Base-by-base conservation (phyloP, 208 protist species). In the Acanthamoeba castellanii region DNA sequence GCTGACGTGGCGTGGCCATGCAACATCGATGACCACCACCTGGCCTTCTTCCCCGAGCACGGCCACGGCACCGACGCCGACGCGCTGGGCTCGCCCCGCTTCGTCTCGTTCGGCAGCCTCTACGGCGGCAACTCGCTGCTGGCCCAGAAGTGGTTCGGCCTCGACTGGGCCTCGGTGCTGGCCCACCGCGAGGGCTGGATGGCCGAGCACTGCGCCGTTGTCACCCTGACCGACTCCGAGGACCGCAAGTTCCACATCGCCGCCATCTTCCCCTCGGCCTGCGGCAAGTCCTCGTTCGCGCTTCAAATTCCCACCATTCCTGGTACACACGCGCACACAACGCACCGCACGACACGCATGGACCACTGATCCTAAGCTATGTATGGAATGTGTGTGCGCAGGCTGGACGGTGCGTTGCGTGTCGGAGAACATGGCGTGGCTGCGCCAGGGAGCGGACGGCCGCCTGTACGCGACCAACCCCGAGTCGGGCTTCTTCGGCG, bases 61-160 rank as follows among this genome's bases (percentile, higher is more conserved):
- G 97, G 97, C 37, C 89, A 55, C 57, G 97, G 98, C 11, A 98
- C 98, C 85, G 98, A 98, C 55, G 98, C 98, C 82, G 97, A 98
- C 57, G 82, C 98, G 5, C 96, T 98, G 98, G 98, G 92, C 98
- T 98, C 94, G 92, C 68, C 5, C 30, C 76, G 37, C 18, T 76
- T 98, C 78, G 96, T 93, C 55, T 98, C 96, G 5, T 98, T 93
- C 94, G 98, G 98, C 14, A 92, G 52, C 47, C 97, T 98, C 18
- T 98, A 98, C 74, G 98, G 98, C 92, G 98, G 98, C 37, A 98
- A 98, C 84, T 97, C 98, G 42, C 92, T 98, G 0, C 96, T 98
- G 0, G 98, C 97, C 55, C 98, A 98, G 95, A 98, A 98, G 93
- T 98, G 98, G 95, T 97, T 98, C 27, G 97, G 97, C 2, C 91